Base-by-base conservation (phyloP, 768 basidiomycete species). In the Suillus subaureus region DNA sequence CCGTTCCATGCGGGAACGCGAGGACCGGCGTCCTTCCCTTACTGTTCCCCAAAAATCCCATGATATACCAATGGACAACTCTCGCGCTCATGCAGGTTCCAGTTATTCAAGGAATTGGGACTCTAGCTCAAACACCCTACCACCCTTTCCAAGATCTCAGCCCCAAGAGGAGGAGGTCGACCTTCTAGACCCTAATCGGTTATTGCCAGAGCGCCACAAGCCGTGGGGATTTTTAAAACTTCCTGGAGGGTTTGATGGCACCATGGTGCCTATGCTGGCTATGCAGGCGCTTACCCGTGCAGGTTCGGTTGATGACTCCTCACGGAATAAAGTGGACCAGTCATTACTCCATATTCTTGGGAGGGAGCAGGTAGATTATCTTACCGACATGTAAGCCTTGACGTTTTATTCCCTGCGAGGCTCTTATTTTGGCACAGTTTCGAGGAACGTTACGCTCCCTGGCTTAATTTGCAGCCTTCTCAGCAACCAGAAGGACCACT, bases 191-290 rank as follows among this genome's bases (percentile, higher is more conserved):
- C 78, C 76, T 3, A 76, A 80, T 49, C 76, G 77, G 61, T 73
- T 82, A 23, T 70, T 82, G 3, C 77, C 79, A 1, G 72, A 77
- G 57, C 73, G 72, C 64, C 69, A 72, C 33, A 71, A 72, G 12
- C 78, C 81, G 31, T 79, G 82, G 83, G 77, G 79, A 35, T 71
- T 83, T 62, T 70, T 80, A 64, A 74, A 75, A 33, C 69, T 75
- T 26, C 73, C 79, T n/a, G 79, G 76, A 5, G 75, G 79, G 6
- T 74, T 79, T 26, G 81, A 84, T 57, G 82, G 83, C 75, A 81
- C 72, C 1, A 80, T 78, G 60, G 78, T 81, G 5, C 83, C 83
- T 16, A 81, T 85, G 72, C 72, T 82, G 26, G 82, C 83, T 12
- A 77, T 84, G 70, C 81, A 80, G 66, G 80, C 79, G 39, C 71